Evolutionary conservation across 1,284 basidiomycete species (phyloP).

Genomic region (Sphaerobolus stellatus): DNA sequence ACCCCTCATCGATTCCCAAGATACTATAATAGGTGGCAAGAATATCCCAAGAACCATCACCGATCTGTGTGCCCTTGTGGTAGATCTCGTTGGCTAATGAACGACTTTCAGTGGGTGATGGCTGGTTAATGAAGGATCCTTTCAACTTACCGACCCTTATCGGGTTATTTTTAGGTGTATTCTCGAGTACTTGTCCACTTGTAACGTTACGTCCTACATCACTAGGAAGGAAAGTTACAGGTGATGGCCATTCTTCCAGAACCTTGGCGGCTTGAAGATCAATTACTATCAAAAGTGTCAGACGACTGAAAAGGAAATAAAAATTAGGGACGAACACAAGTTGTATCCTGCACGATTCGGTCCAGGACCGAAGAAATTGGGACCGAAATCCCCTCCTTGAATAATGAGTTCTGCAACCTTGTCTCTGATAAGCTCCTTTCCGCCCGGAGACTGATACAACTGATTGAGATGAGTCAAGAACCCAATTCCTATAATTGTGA

Average conservation of each 20-base stretch:
- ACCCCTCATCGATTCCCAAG: constrained; percentile 2
- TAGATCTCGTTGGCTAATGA: neutral
- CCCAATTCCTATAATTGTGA: constrained; percentile 7
- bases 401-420: neutral
- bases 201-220: neutral
- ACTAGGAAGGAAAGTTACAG: constrained; percentile 1
- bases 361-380: neutral
- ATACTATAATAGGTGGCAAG: neutral
- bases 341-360: constrained; percentile 1
- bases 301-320: too few species aligned
- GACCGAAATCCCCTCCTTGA: constrained; percentile 1
- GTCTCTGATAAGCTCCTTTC: neutral
- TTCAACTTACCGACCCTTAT: neutral
- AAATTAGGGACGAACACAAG: neutral
- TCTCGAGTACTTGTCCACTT: neutral
- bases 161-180: neutral
- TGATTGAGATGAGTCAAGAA: constrained; percentile 3
- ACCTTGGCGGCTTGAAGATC: constrained; percentile 4
- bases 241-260: constrained; percentile 2
- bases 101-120: neutral
- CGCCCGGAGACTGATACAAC: constrained; percentile 2
- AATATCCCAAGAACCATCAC: neutral
- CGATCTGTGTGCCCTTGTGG: neutral
- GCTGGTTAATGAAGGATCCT: neutral
- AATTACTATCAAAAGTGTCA: too few species aligned